These are phyloP conservation scores for Candida montana DNA, from an alignment of 805 yeast species.

Conservation along the genomic window DNA sequence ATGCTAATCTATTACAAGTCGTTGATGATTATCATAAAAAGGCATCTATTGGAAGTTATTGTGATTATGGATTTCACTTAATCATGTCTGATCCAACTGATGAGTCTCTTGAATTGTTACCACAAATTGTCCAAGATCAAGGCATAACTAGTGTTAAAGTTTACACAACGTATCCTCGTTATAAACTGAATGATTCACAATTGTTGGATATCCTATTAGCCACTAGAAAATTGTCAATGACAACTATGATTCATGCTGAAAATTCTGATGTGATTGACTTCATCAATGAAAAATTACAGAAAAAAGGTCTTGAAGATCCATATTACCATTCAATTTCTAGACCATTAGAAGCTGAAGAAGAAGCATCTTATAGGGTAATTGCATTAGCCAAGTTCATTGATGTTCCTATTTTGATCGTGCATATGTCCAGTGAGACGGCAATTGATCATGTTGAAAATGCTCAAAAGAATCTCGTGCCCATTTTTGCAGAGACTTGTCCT, in stretches of 20 bases:
- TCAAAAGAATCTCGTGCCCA: slow-evolving; percentile 36
- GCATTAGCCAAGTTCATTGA: slow-evolving; percentile 38
- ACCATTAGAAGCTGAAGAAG: slow-evolving; percentile 42
- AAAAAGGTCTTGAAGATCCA: slow-evolving; percentile 35
- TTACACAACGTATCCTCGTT: slow-evolving; percentile 42
- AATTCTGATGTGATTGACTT: slow-evolving; percentile 41
- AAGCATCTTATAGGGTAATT: slow-evolving; percentile 45
- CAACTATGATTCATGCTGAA: slow-evolving; percentile 50
- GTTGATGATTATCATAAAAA: slow-evolving; percentile 28
- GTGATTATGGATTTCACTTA: slow-evolving; percentile 46
- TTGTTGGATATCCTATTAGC: slow-evolving; percentile 34
- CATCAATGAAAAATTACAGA: slow-evolving; percentile 35
- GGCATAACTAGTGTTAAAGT: slow-evolving; percentile 25
- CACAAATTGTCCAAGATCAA: slow-evolving; percentile 25
- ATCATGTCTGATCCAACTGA: slow-evolving; percentile 34
- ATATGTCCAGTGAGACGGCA: slow-evolving; percentile 41
- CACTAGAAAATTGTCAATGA: slow-evolving; percentile 36
- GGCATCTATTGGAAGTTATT: slow-evolving; percentile 30
- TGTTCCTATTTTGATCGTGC: slow-evolving; percentile 42
- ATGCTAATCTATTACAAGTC: slow-evolving; percentile 25
- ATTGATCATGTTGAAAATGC: slow-evolving; percentile 37
- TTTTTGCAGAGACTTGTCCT: slow-evolving; percentile 47
- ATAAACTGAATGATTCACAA: slow-evolving; percentile 36
- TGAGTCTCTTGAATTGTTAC: slow-evolving; percentile 29
- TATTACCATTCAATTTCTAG: slow-evolving; percentile 41